Evolutionary conservation across 1,284 basidiomycete species (phyloP), one percentile per base, ranked within the genome.

Genomic region (Vanrija humicola): DNA sequence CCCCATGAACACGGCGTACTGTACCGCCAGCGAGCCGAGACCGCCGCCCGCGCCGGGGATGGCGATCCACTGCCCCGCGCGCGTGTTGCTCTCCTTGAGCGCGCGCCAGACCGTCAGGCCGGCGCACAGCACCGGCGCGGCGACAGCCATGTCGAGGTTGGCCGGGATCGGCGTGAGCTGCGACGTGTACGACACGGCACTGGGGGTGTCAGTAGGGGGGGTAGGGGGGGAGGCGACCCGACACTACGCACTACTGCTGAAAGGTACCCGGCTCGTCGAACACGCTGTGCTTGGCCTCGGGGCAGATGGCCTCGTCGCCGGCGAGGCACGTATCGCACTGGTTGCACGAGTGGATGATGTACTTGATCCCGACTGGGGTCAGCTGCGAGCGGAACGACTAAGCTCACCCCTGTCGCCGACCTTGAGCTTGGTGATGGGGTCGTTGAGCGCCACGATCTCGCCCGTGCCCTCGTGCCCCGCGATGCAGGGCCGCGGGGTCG

Each of bases 91-190:
- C 72, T 88, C 82, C 72, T 89, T 90, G 67, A 93, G 79, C 0
- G 89, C 90, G 63, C 88, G 86, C 74, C 90, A 92, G 38, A 69
- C 69, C 26, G 72, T 74, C 5, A 62, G 63, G 62, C 70, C 87
- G 19, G 88, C 87, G 64, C 89, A 92, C 15, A 90, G 83, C 57
- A 92, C 82, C 5, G 89, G 87, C 4, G 89, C 88, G 23, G 89
- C 90, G n/a, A 82, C 82, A 18, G 82, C 80, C 60, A 86, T 84
- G 50, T 81, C 79, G 44, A 91, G 68, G 2, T 67, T 75, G 1
- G 85, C 81, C 6, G 89, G 89, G 64, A 90, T 89, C 12, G 83
- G 84, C 1, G 88, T 89, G 38, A 92, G 85, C 62, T 83, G 82
- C 57, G 82, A 76, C 26, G 85, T 82, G 67, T 78, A 87, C 5